Evolutionary conservation across 2,329 filamentous ascomycete genomes (phyloP).

Genomic region (Arthrobotrys pseudoclavata): DNA sequence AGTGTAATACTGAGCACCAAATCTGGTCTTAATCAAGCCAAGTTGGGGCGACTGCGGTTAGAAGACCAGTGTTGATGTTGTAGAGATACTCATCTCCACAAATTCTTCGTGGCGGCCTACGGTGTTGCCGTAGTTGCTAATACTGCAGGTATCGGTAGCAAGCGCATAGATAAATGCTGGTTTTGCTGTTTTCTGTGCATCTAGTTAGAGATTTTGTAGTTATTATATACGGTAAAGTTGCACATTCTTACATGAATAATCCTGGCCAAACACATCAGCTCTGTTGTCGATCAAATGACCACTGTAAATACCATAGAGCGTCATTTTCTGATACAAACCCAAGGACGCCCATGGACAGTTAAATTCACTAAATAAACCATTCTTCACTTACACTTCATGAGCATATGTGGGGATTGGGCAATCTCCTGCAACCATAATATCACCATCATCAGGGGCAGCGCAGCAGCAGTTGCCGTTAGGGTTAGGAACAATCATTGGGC

Average conservation of each 20-base stretch:
- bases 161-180: constrained; percentile 31
- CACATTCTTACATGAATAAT: constrained; percentile 47
- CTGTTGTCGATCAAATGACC: constrained; percentile 50
- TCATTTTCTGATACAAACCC: background rate
- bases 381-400: constrained; percentile 37
- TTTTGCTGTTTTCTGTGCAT: constrained; percentile 21
- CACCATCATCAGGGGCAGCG: constrained; percentile 42
- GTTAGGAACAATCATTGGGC: constrained; percentile 48
- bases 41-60: constrained; percentile 44
- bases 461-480: constrained; percentile 35
- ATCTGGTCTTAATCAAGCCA: constrained; percentile 36
- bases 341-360: background rate
- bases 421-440: constrained; percentile 49
- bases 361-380: background rate
- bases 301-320: constrained; percentile 3
- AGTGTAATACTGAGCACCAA: constrained; percentile 30
- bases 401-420: constrained; percentile 34
- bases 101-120: constrained; percentile 48
- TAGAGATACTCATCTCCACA: constrained; percentile 50
- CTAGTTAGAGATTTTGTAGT: background rate
- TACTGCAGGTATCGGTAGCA: constrained; percentile 35
- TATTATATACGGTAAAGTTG: too few relatives aligned
- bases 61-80: constrained; percentile 37
- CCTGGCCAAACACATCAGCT: constrained; percentile 43
- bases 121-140: constrained; percentile 38